Base-by-base conservation (phyloP, 371 early-diverging fungal species). In the Encephalitozoon intestinalis region DNA sequence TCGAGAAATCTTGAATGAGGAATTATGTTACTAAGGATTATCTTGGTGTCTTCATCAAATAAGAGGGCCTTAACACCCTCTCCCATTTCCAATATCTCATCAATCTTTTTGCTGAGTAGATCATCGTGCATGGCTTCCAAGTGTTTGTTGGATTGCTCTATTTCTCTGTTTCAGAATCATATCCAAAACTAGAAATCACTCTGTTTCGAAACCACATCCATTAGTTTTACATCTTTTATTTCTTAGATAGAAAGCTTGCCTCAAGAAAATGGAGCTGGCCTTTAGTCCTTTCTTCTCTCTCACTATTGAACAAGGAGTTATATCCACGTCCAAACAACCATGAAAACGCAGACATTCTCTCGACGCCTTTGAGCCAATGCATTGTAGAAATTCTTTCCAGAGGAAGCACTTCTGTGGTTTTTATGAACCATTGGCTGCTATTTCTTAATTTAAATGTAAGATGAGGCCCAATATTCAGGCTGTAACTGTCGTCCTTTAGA, bases 11-110 rank as follows among this genome's bases (percentile, higher is more conserved):
- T 50, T 2, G 79, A 68, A 41, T 84, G 79, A 18, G 82, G 70
- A 41, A 85, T 70, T n/a, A 82, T 11, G 31, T 82, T 77, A 41
- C 78, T 78, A 25, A 85, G 50, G 4, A 79, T 72, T 7, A 64
- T 11, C 68, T 79, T 84, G 2, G 85, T 76, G 25, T 68, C 70
- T 21, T 79, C 74, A 63, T 85, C 85, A 51, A 84, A 79, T 21
- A 85, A 76, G 21, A 78, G 49, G 2, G 65, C 72, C 43, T 85
- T 85, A 25, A 82, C 69, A 0, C 84, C 84, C 31, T 70, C 49
- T 1, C 81, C 81, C 31, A 40, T 53, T 23, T 28, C n/a, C 21
- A 65, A 21, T 39, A 65, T 44, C 8, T 41, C 41, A 43, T 41
- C 66, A 23, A 41, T n/a, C 25, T 41, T 44, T 26, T 46, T 40